A percentile compares a stretch with the other conserved stretches of the same genome.
Conservation (phyloP, 306 rosid genomes). For the Quercus gilva region DNA sequence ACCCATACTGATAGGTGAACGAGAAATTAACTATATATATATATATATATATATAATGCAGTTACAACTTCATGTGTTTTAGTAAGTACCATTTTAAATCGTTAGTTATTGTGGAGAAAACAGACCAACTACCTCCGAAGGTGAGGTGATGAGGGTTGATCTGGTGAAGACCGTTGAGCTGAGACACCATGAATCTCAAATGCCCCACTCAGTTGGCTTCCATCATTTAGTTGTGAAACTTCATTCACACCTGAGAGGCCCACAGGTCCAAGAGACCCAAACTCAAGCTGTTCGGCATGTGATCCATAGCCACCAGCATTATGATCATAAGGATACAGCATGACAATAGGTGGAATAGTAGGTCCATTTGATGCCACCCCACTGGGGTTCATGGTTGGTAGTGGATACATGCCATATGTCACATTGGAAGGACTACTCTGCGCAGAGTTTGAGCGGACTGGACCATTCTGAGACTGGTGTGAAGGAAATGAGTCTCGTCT, state of each 20-base stretch:
- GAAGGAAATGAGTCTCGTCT: conserved; percentile 57
- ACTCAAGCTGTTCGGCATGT: conserved; percentile 79
- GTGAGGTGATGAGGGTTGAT: conserved; percentile 88
- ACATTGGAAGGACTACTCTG: conserved; percentile 59
- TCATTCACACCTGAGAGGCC: conserved; percentile 64
- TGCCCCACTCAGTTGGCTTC: conserved; percentile 49
- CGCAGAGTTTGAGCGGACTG: conserved; percentile 56
- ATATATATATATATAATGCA: not conserved
- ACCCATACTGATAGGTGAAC: not conserved
- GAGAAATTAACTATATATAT: not conserved
- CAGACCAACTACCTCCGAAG: conserved; percentile 55
- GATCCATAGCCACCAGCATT: conserved; percentile 51
- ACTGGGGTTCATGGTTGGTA: conserved; percentile 66
- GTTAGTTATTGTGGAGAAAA: conserved; percentile 9
- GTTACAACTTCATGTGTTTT: not conserved
- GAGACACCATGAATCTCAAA: conserved; percentile 75
- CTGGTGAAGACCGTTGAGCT: conserved; percentile 66
- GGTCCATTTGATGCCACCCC: conserved; percentile 80
- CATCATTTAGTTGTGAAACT: conserved; percentile 58
- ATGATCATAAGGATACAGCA: conserved; percentile 83
- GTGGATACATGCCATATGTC: conserved; percentile 71
- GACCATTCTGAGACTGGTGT: conserved; percentile 73
- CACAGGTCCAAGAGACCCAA: conserved; percentile 85
- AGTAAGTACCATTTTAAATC: not conserved
- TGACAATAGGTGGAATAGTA: conserved; percentile 70